Evolutionary conservation across 257 asterid species (phyloP), one percentile per base, ranked within the genome.

Genomic region (Capsicum pubescens): DNA sequence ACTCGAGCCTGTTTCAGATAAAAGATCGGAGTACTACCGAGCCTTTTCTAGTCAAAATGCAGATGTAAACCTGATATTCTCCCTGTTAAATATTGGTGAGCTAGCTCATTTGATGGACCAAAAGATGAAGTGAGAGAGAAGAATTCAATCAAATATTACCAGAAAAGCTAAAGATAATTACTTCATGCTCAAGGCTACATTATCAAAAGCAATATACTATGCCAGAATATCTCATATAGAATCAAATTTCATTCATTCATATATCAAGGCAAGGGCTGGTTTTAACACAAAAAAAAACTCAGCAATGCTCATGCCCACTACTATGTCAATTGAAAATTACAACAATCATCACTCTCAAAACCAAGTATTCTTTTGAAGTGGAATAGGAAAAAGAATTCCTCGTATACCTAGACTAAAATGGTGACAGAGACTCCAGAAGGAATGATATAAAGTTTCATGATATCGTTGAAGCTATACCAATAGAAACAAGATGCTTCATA

Each of bases 261-360:
- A 14, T 54, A 26, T 77, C 81, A 76, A 77, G 81, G 81, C 81
- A 77, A 77, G 81, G 81, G 81, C 81, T 77, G 81, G 81, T 77
- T 77, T 77, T 77, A 77, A 54, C 39, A 77, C 64, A 77, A 77
- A 77, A 66, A 66, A 39, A 77, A 77, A 77, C 81, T 77, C 81
- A 77, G 81, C 81, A 7, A 77, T 54, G 54, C 81, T 77, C 81
- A 54, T 54, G 68, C 85, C 63, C 57, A 52, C 85, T 17, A 82
- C 80, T 52, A 55, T 82, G 55, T 54, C 84, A 67, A 52, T 54
- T 50, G 59, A 82, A 68, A 83, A 15, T 50, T 54, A 77, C 46
- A 54, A 77, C 63, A 52, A 76, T 76, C 15, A 6, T 64, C 64
- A 54, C 81, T n/a, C 54, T 8, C 81, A 77, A 52, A 52, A 77